These are phyloP conservation scores for Gnaphalium uliginosum DNA, from an alignment of 129 eudicot genomes.

Conservation along the genomic window DNA sequence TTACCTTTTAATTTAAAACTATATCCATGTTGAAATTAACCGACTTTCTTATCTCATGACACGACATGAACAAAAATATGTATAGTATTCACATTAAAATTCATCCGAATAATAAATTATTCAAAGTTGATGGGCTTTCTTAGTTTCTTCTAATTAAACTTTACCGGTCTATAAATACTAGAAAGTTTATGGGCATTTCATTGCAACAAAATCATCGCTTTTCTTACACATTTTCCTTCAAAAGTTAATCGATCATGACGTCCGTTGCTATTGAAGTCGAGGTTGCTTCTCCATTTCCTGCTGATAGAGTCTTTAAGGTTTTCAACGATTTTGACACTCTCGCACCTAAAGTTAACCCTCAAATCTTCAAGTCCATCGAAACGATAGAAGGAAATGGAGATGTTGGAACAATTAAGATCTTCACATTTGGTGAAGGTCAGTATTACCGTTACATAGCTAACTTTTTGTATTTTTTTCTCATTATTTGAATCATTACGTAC, in stretches of 20 bases:
- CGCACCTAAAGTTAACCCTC: slow-evolving; percentile 22
- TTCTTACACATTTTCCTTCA: background rate
- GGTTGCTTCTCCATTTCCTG: slow-evolving; percentile 5
- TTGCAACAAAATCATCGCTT: background rate
- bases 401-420: slow-evolving; percentile 17
- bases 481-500: too few relatives aligned
- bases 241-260: background rate
- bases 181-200: background rate
- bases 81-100: background rate
- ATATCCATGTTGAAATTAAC: too few relatives aligned
- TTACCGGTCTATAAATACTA: background rate
- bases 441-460: background rate
- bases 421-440: slow-evolving; percentile 25
- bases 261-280: background rate
- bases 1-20: too few relatives aligned
- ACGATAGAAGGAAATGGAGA: slow-evolving; percentile 17
- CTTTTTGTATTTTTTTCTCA: too few relatives aligned
- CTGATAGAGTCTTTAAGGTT: slow-evolving; percentile 1
- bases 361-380: slow-evolving; percentile 13
- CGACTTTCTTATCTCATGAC: background rate
- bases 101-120: background rate
- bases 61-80: background rate
- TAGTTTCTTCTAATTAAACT: background rate
- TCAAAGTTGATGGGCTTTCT: slow-evolving; percentile 12
- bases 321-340: background rate